These are phyloP conservation scores for Sporobolomyces pararoseus DNA, from an alignment of 768 basidiomycete species.

Conservation along the genomic window DNA sequence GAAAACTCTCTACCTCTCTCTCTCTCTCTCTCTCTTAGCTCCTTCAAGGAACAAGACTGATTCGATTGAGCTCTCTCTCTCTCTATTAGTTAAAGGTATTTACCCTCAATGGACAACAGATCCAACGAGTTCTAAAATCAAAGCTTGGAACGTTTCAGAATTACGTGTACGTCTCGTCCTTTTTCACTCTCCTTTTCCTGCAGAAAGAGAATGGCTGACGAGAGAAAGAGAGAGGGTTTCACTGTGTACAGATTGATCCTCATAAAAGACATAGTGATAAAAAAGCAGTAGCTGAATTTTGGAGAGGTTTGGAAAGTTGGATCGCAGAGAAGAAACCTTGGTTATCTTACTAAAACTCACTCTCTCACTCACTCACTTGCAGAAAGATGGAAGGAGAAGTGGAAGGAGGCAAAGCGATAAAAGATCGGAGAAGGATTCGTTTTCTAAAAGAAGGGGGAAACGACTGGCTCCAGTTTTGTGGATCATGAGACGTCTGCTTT, in stretches of 20 bases:
- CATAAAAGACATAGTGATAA: conserved; percentile 88
- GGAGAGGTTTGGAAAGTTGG: conserved; percentile 87
- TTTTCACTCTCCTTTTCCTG: not conserved
- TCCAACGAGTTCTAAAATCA: conserved; percentile 77
- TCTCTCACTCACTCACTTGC: not conserved
- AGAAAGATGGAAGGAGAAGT: not conserved
- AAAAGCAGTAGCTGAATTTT: conserved; percentile 89
- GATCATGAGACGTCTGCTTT: no score
- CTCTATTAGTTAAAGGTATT: conserved; percentile 93
- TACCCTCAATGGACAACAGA: conserved; percentile 94
- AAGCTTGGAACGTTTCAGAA: conserved; percentile 96
- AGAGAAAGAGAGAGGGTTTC: not conserved
- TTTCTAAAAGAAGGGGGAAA: not conserved
- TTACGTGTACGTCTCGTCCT: conserved; percentile 61
- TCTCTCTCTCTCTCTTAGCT: not conserved
- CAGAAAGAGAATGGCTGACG: not conserved
- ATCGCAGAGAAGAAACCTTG: conserved; percentile 74
- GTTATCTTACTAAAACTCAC: conserved; percentile 53
- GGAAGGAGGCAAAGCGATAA: not conserved
- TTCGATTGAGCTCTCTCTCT: no score
- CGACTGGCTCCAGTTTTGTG: no score
- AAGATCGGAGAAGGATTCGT: no score
- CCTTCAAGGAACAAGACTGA: not conserved
- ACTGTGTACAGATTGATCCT: conserved; percentile 70
- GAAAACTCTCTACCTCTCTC: no score